Conservation (phyloP, 176 grass and related monocot species). For the Puccinellia tenuiflora region DNA sequence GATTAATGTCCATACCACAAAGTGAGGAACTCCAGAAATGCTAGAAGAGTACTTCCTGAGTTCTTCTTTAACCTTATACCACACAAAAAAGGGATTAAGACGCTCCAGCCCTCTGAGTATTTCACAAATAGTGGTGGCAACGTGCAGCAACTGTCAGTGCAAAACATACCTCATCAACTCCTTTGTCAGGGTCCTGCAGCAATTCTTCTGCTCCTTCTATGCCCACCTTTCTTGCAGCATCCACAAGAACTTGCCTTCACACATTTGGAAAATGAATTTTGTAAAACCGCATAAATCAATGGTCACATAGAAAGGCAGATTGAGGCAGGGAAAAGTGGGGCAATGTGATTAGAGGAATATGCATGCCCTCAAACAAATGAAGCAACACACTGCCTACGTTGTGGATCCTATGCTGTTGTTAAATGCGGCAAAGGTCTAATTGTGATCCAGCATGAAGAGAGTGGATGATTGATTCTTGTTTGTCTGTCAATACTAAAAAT, state of each 20-base stretch:
- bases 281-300: neutral
- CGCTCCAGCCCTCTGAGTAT: constrained; percentile 1
- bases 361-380: neutral
- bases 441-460: neutral
- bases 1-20: constrained; percentile 53
- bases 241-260: constrained; percentile 76
- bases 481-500: neutral
- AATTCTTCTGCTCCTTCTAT: constrained; percentile 83
- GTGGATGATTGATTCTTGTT: neutral
- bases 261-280: constrained; percentile 9
- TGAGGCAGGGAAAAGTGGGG: neutral
- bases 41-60: constrained; percentile 70
- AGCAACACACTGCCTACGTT: neutral
- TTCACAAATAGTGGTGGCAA: neutral
- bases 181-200: constrained; percentile 64
- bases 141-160: neutral
- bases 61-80: constrained; percentile 75
- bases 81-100: constrained; percentile 8
- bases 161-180: constrained; percentile 59
- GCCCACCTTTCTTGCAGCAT: constrained; percentile 79
- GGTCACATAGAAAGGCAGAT: neutral
- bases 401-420: neutral
- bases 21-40: constrained; percentile 84
- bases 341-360: neutral
- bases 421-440: neutral